Base-by-base conservation (phyloP, 108 stramenopile genomes). In the Craspedostauros australis region DNA sequence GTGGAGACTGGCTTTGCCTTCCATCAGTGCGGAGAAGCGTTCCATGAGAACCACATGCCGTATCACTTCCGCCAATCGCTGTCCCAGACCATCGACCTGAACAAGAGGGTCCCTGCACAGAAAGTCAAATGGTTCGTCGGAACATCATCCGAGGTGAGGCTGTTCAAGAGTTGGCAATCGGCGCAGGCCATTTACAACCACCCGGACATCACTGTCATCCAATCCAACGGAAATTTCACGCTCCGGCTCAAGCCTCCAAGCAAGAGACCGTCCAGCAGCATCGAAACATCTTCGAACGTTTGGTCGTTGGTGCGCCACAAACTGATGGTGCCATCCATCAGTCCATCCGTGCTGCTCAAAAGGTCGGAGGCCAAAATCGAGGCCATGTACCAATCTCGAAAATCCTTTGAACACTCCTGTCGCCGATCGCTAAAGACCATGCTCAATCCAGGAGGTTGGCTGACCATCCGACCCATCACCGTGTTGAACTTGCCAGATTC, bases 401-500 rank as follows among this genome's bases (percentile, higher is more conserved):
- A n/a, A 4, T 46, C 29, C 4, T 87, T 87, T 57, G 82, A 82
- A 31, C 65, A 75, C 45, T 59, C 75, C 31, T 73, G 62, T 25
- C 54, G 48, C 19, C 47, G 83, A 25, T 68, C 73, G 18, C 27
- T 83, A 32, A 57, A 53, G n/a, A 52, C 73, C 15, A 66, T 79
- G 14, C 34, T 83, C 24, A 82, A 89, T 45, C 84, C 79, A 16
- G 88, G 88, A 6, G 88, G 83, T 1, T 77, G 72, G 69, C 76
- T 92, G 14, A 82, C 72, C 5, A 72, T 92, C 24, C 62, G 84
- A 16, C 86, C 84, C n/a, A 71, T 88, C 15, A 80, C 79, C 27
- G 91, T 80, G 0, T 44, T 88, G 57, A 88, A 88, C 57, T 72
- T 92, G 29, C 80, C 86, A 3, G 78, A 86, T 37, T 60, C 70